These are phyloP conservation scores for Lavandula angustifolia DNA, from an alignment of 257 asterid species.

Conservation along the genomic window DNA sequence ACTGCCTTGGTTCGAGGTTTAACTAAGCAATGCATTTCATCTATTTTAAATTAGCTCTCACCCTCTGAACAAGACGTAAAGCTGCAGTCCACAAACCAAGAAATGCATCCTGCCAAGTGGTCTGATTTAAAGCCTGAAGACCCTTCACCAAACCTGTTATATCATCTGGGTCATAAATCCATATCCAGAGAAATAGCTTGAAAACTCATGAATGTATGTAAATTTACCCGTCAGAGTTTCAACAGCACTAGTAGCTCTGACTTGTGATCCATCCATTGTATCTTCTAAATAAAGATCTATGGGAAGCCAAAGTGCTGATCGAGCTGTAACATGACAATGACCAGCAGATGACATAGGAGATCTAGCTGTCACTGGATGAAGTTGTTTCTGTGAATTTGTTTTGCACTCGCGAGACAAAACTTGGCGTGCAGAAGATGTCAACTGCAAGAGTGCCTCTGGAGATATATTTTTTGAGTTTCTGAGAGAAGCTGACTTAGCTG, in stretches of 20 bases:
- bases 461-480: slow-evolving; percentile 74
- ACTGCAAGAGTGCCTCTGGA: slow-evolving; percentile 76
- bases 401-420: slow-evolving; percentile 69
- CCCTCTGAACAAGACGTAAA: slow-evolving; percentile 94
- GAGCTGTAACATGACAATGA: slow-evolving; percentile 56
- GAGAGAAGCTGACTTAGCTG: slow-evolving; percentile 67
- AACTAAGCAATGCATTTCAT: slow-evolving; percentile 13
- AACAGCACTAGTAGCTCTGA: slow-evolving; percentile 73
- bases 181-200: slow-evolving; percentile 24
- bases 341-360: slow-evolving; percentile 59
- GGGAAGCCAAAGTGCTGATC: slow-evolving; percentile 89
- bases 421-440: slow-evolving; percentile 61
- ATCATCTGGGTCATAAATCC: slow-evolving; percentile 28
- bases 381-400: slow-evolving; percentile 63
- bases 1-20: slow-evolving; percentile 13
- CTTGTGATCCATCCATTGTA: slow-evolving; percentile 78
- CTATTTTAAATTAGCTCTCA: slow-evolving; percentile 40
- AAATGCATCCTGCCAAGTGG: slow-evolving; percentile 92
- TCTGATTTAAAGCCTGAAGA: slow-evolving; percentile 79
- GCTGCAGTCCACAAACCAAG: slow-evolving; percentile 94
- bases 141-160: slow-evolving; percentile 84
- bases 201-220: slow-evolving; percentile 10
- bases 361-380: slow-evolving; percentile 66
- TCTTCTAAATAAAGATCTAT: slow-evolving; percentile 92
- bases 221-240: slow-evolving; percentile 80